A percentile compares a stretch with the other conserved stretches of the same genome.
Conservation (phyloP, 768 basidiomycete species). For the Pholiota molesta region DNA sequence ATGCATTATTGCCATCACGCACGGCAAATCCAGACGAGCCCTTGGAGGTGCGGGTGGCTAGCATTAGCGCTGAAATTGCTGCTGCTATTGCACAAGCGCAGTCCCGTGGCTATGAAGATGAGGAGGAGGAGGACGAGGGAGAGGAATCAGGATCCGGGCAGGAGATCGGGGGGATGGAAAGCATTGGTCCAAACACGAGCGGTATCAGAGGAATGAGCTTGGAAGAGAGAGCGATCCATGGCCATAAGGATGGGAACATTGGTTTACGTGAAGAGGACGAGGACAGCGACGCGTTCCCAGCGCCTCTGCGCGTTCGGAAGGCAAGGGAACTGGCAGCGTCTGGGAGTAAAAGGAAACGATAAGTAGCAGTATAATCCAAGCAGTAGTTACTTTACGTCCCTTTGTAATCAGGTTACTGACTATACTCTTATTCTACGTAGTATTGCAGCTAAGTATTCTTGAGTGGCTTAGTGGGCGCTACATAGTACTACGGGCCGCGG, state of each 20-base stretch:
- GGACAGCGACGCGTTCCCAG: slow-evolving; percentile 75
- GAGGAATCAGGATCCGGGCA: slow-evolving; percentile 55
- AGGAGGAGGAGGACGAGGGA: slow-evolving; percentile 57
- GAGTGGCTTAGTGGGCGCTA: too few species aligned
- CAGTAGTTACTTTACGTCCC: slow-evolving; percentile 6
- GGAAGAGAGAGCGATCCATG: slow-evolving; percentile 28
- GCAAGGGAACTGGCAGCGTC: slow-evolving; percentile 54
- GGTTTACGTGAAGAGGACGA: slow-evolving; percentile 56
- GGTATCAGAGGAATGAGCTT: slow-evolving; percentile 54
- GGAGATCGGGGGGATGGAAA: slow-evolving; percentile 50
- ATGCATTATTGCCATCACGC: slow-evolving; percentile 30
- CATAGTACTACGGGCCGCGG: too few species aligned
- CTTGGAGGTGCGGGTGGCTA: slow-evolving; percentile 70
- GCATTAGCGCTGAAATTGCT: slow-evolving; percentile 79
- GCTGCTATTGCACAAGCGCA: slow-evolving; percentile 79
- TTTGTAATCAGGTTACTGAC: neutral
- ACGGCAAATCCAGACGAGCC: slow-evolving; percentile 43
- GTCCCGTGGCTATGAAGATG: slow-evolving; percentile 59
- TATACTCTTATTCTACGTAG: too few species aligned
- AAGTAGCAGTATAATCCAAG: slow-evolving; percentile 28
- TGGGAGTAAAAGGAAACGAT: slow-evolving; percentile 71
- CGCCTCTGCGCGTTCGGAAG: slow-evolving; percentile 71
- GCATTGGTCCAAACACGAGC: slow-evolving; percentile 62
- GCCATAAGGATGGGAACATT: slow-evolving; percentile 21
- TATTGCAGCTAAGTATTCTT: too few species aligned